Base-by-base conservation (phyloP, 2,329 filamentous ascomycete species). In the Metarhizium guizhouense region DNA sequence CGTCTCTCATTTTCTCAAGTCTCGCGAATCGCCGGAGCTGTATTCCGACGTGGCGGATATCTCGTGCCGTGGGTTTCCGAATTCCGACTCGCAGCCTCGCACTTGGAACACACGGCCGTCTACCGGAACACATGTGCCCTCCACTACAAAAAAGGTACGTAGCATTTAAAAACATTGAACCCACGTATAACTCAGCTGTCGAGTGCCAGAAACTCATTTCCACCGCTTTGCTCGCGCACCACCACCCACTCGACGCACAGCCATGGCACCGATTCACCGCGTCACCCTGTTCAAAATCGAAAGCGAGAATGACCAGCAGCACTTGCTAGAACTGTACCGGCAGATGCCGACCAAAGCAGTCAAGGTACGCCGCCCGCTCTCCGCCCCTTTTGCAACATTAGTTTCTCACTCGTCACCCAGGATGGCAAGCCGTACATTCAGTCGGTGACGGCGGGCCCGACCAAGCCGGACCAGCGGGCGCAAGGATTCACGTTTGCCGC, bases 391-490 rank as follows among this genome's bases (percentile, higher is more conserved):
- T 16, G 11, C 38, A n/a, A 5, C 11, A 7, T 40, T 40, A 3
- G 4, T 5, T 6, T 20, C 42, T 18, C 42, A 45, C 16, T 53
- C 5, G 2, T 5, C 4, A 85, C 32, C 6, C 32, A 34, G 83
- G 76, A 84, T 56, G 82, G 81, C 48, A 79, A 84, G 58, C 79
- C 79, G 0, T 86, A 86, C 63, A 83, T 86, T 51, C 60, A 77
- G 42, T 71, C 74, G 3, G 74, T 78, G 0, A 54, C 71, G 69
- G 82, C 77, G 1, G 76, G 76, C 3, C 65, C 69, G 4, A 74
- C 80, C 0, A 70, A 79, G 55, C 67, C 75, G 2, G 81, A 85
- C 58, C 72, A 77, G 4, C 77, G 83, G 4, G 77, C 72, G 56
- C 76, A 84, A 60, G 83, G 83, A 4, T 85, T 75, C 68, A 85